Conservation (phyloP, 495 filamentous ascomycete species). For the Letharia lupina region DNA sequence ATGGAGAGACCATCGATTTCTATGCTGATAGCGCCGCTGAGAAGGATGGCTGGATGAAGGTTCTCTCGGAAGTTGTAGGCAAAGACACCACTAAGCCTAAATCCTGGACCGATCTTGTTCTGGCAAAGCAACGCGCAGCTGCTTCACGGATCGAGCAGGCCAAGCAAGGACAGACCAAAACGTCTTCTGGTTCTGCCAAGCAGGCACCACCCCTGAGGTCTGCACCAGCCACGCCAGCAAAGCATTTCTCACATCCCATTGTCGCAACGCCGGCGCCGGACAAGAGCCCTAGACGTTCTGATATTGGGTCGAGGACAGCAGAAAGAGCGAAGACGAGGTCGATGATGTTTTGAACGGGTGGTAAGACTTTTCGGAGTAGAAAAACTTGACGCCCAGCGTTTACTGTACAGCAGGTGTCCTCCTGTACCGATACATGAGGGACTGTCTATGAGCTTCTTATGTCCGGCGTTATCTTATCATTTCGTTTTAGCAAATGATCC, state of each 20-base stretch:
- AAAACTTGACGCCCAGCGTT: neutral
- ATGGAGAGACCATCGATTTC: slow-evolving; percentile 96
- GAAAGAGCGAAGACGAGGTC: slow-evolving; percentile 24
- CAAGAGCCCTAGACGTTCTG: slow-evolving; percentile 23
- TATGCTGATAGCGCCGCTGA: slow-evolving; percentile 80
- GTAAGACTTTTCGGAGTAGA: neutral
- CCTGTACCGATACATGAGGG: neutral
- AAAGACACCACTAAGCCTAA: slow-evolving; percentile 47
- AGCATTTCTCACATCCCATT: slow-evolving; percentile 15
- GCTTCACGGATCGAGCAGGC: slow-evolving; percentile 23
- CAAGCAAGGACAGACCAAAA: slow-evolving; percentile 24
- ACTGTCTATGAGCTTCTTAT: neutral
- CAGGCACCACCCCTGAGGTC: slow-evolving; percentile 22
- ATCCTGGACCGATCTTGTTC: slow-evolving; percentile 77
- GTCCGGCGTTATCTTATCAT: neutral
- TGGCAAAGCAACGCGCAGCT: slow-evolving; percentile 40
- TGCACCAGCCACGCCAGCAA: slow-evolving; percentile 26
- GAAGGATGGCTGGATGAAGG: slow-evolving; percentile 92
- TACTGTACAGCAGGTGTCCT: neutral
- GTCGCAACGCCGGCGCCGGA: slow-evolving; percentile 18
- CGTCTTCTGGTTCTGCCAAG: slow-evolving; percentile 13
- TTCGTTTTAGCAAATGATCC: neutral
- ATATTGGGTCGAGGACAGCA: slow-evolving; percentile 20
- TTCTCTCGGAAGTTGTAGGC: slow-evolving; percentile 76
- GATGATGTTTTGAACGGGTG: slow-evolving; percentile 24